Conservation (phyloP, 2,329 filamentous ascomycete genomes). For the Diplodia seriata region DNA sequence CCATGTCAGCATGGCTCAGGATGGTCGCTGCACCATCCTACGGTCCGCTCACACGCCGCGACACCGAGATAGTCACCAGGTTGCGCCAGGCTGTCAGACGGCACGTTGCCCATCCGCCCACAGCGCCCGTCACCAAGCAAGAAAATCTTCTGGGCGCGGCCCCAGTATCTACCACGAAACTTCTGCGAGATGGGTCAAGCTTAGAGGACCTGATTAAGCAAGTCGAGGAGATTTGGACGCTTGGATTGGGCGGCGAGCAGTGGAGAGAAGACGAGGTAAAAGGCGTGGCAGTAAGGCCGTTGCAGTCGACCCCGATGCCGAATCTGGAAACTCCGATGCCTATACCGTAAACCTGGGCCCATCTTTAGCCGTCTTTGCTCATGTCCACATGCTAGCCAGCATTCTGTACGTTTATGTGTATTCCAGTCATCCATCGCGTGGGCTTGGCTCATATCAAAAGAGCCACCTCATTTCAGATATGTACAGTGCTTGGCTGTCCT, state of each 20-base stretch:
- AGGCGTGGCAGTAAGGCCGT: conserved; percentile 10
- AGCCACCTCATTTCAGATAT: not conserved
- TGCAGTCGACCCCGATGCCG: not conserved
- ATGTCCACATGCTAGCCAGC: not conserved
- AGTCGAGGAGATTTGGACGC: conserved; percentile 23
- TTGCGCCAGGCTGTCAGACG: conserved; percentile 26
- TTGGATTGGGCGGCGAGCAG: conserved; percentile 17
- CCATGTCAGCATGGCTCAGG: not conserved
- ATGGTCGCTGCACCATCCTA: conserved; percentile 17
- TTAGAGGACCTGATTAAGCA: conserved; percentile 6
- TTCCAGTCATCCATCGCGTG: not conserved
- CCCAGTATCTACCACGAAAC: not conserved
- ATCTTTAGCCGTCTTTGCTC: not conserved
- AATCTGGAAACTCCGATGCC: conserved; percentile 21
- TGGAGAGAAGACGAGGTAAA: conserved; percentile 24
- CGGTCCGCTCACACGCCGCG: conserved; percentile 20
- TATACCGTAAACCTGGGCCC: not conserved
- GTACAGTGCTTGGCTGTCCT: not conserved
- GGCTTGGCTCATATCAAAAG: not conserved
- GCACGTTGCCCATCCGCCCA: conserved; percentile 1
- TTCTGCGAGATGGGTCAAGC: not conserved
- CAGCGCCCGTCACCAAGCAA: not conserved
- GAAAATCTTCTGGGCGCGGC: conserved; percentile 1
- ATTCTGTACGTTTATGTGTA: not conserved
- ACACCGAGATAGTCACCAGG: conserved; percentile 14